Conservation (phyloP, 306 rosid genomes). For the Lagenaria siceraria region DNA sequence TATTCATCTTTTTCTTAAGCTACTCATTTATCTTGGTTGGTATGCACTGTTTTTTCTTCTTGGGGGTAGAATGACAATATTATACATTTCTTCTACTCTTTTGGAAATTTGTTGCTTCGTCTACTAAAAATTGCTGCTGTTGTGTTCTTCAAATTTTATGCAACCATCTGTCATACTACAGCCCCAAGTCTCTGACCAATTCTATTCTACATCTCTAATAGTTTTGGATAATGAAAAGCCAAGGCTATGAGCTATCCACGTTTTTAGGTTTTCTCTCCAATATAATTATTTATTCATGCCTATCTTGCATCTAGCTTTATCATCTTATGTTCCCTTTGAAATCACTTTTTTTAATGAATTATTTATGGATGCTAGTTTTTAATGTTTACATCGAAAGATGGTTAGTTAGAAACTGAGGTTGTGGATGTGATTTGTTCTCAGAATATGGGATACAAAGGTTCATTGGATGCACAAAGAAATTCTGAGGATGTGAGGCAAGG, state of each 20-base stretch:
- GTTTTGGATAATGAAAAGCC: not conserved
- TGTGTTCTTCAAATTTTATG: not conserved
- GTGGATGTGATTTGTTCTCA: slow-evolving; percentile 30
- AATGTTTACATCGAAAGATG: not conserved
- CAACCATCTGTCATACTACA: not conserved
- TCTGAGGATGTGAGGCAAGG: slow-evolving; percentile 49
- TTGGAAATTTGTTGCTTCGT: not conserved
- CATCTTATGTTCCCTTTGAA: not conserved
- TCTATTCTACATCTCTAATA: not conserved
- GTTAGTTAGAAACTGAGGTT: not conserved
- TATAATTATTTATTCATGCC: not conserved
- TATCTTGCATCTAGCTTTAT: not conserved
- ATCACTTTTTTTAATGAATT: not conserved
- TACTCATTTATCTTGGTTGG: not conserved
- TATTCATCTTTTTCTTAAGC: not conserved
- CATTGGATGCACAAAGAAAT: slow-evolving; percentile 33
- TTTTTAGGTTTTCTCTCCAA: not conserved
- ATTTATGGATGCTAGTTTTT: not conserved
- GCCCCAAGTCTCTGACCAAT: not conserved
- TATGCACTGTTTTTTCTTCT: not conserved
- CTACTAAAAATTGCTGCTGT: not conserved
- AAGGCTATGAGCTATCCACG: not conserved
- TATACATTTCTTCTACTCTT: not conserved
- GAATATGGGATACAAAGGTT: slow-evolving; percentile 34
- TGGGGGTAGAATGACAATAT: not conserved